Percentiles rank a stretch among this genome's conserved stretches.
phyloP scores from a whole-genome alignment of 2,329 filamentous ascomycete genomes.

The Ceratocystis cubensis region DNA sequence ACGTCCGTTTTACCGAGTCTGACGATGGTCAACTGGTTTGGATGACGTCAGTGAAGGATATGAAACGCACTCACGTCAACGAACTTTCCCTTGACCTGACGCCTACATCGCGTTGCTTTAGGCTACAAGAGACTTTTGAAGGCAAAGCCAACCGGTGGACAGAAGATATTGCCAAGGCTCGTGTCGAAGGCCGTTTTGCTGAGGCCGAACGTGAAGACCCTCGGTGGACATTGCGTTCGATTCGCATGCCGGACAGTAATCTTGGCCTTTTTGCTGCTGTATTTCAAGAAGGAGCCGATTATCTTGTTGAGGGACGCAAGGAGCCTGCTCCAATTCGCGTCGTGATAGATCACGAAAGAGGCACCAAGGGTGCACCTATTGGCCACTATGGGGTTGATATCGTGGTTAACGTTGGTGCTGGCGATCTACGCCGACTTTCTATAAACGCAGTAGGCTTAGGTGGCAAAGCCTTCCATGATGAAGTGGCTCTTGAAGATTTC shows the following conservation, averaged over 20 bases:
- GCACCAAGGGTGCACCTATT: slow-evolving; percentile 52
- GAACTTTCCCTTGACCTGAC: slow-evolving; percentile 4
- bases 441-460: slow-evolving; percentile 50
- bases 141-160: slow-evolving; percentile 62
- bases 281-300: slow-evolving; percentile 55
- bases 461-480: slow-evolving; percentile 60
- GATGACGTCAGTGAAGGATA: slow-evolving; percentile 51
- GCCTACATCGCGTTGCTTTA: slow-evolving; percentile 51
- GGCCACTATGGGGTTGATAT: slow-evolving; percentile 61
- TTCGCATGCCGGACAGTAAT: slow-evolving; percentile 48
- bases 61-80: slow-evolving; percentile 36
- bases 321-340: slow-evolving; percentile 59
- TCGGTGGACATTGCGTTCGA: slow-evolving; percentile 66
- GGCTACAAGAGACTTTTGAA: slow-evolving; percentile 64
- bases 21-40: slow-evolving; percentile 52
- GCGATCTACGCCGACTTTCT: slow-evolving; percentile 39
- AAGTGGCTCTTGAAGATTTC: slow-evolving; percentile 60
- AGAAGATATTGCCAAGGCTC: slow-evolving; percentile 78
- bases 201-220: slow-evolving; percentile 72
- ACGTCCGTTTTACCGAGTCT: slow-evolving; percentile 62
- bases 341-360: slow-evolving; percentile 57
- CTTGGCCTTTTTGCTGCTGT: slow-evolving; percentile 53
- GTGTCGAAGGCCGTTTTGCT: slow-evolving; percentile 71
- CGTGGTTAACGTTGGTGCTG: slow-evolving; percentile 46
- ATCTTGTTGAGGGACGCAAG: slow-evolving; percentile 50